Conservation (phyloP, 2,329 filamentous ascomycete species). For the Calonectria leucothoes region DNA sequence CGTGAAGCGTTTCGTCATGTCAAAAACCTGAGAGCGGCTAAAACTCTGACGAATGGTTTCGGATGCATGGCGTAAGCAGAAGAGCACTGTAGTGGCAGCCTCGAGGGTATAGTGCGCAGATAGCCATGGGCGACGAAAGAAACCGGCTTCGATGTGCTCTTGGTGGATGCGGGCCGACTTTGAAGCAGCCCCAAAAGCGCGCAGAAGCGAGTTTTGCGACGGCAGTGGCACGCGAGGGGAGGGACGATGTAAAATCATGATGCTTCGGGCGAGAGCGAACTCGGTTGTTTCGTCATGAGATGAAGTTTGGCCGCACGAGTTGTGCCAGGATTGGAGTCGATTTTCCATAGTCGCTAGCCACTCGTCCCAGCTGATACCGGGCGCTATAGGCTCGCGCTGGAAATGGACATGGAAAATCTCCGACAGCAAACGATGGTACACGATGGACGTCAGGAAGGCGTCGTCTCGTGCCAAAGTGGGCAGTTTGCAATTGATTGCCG, state of each 20-base stretch:
- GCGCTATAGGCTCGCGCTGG: neutral
- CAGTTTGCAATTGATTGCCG: neutral
- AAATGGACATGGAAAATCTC: neutral
- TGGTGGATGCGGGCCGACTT: neutral
- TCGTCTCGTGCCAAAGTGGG: neutral
- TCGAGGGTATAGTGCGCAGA: neutral
- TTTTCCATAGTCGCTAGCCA: neutral
- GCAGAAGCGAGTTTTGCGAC: neutral
- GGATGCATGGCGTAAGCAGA: neutral
- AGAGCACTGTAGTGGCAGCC: neutral
- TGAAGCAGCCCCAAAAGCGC: neutral
- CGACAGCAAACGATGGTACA: neutral
- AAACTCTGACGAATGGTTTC: neutral
- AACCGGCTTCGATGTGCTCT: neutral
- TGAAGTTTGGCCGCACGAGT: neutral
- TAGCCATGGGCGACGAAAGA: neutral
- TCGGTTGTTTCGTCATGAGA: neutral
- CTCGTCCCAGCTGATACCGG: neutral
- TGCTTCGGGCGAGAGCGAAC: neutral
- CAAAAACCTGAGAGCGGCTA: neutral
- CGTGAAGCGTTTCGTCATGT: neutral
- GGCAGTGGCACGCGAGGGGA: neutral
- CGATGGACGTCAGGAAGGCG: neutral
- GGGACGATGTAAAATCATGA: neutral
- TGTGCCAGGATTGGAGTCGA: neutral